Conservation (phyloP, 345 rosid species). For the Carallia pectinifolia region DNA sequence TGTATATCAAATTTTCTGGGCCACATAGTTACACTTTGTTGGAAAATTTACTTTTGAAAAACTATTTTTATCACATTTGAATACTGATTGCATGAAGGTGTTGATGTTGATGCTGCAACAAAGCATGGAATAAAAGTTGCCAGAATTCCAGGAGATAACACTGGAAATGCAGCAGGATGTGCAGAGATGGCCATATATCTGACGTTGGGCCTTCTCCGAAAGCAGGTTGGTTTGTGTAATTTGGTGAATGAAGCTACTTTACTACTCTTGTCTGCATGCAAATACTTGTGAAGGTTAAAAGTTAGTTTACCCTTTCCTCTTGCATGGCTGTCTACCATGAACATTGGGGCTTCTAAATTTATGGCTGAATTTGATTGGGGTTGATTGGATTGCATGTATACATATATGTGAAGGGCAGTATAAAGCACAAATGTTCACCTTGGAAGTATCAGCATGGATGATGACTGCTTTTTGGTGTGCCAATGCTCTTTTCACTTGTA, state of each 20-base stretch:
- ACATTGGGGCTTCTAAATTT: neutral
- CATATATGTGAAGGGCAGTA: too few relatives aligned
- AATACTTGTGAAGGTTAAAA: constrained; percentile 4
- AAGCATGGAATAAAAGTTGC: constrained; percentile 75
- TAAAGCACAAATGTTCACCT: too few relatives aligned
- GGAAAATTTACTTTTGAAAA: neutral
- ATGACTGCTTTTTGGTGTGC: too few relatives aligned
- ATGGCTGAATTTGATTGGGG: neutral
- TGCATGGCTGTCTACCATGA: neutral
- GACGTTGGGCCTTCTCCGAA: constrained; percentile 75
- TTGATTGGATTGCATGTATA: too few relatives aligned
- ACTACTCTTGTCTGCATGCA: neutral
- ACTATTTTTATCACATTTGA: constrained; percentile 1
- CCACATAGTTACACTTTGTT: neutral
- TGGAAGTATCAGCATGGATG: too few relatives aligned
- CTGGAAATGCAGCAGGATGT: constrained; percentile 81
- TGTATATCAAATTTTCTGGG: neutral
- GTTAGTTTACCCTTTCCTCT: neutral
- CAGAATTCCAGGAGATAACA: constrained; percentile 67
- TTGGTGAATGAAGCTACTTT: neutral
- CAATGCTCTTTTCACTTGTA: too few relatives aligned
- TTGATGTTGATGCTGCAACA: constrained; percentile 83
- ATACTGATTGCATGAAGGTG: constrained; percentile 43
- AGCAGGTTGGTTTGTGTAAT: constrained; percentile 51
- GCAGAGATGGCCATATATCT: constrained; percentile 87